Conservation (phyloP, 108 stramenopile genomes). For the Skeletonema tropicum region DNA sequence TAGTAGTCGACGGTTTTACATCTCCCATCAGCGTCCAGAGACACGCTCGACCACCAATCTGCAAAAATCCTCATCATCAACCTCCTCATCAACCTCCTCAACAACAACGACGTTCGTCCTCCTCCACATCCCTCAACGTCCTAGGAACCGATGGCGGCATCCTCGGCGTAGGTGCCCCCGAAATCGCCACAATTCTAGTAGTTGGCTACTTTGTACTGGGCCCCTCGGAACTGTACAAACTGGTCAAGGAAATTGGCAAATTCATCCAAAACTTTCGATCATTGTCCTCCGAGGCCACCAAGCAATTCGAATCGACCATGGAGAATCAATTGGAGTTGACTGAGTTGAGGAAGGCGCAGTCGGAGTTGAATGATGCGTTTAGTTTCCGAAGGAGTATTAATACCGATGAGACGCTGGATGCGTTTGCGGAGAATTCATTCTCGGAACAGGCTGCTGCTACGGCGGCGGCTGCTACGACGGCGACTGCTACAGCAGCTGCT, state of each 20-base stretch:
- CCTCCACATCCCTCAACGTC: slow-evolving; percentile 9
- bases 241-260: slow-evolving; percentile 88
- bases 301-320: slow-evolving; percentile 77
- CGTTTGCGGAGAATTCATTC: slow-evolving; percentile 27
- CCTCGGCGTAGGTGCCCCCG: slow-evolving; percentile 84
- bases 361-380: slow-evolving; percentile 85
- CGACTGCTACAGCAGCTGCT: slow-evolving; percentile 26
- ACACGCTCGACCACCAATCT: neutral
- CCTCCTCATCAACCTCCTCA: neutral
- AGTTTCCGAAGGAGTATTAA: slow-evolving; percentile 89
- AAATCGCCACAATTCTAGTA: slow-evolving; percentile 77
- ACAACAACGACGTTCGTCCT: neutral
- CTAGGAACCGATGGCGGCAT: slow-evolving; percentile 69
- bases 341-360: slow-evolving; percentile 82
- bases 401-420: slow-evolving; percentile 62
- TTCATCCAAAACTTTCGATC: slow-evolving; percentile 82
- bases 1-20: neutral
- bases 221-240: slow-evolving; percentile 85
- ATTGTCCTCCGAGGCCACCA: slow-evolving; percentile 68
- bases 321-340: slow-evolving; percentile 84
- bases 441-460: slow-evolving; percentile 10
- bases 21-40: neutral
- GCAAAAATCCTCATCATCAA: neutral
- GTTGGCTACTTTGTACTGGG: slow-evolving; percentile 92
- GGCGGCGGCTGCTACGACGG: slow-evolving; percentile 7